phyloP scores from a whole-genome alignment of 108 stramenopile genomes.

The Pseudonitzschia delicatissima region DNA sequence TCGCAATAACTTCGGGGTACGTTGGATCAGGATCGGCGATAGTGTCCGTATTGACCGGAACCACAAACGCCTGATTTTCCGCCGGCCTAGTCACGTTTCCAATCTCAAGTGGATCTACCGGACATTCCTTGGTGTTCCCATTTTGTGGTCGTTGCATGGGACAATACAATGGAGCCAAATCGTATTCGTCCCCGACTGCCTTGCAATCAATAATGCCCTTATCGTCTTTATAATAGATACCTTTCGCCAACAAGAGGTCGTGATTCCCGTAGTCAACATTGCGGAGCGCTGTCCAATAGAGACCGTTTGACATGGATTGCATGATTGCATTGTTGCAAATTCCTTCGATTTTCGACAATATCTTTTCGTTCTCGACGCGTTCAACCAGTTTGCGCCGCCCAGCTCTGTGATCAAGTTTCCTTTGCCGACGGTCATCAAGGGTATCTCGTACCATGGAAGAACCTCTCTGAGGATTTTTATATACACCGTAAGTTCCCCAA shows the following conservation, averaged over 20 bases:
- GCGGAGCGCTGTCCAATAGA: slow-evolving; percentile 7
- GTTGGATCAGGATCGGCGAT: neutral
- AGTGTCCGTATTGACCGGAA: neutral
- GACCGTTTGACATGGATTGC: neutral
- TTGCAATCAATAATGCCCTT: neutral
- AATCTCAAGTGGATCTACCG: neutral
- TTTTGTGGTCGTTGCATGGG: neutral
- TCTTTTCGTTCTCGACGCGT: neutral
- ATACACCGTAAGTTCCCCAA: too few relatives aligned
- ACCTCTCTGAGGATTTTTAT: too few relatives aligned
- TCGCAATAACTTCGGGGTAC: neutral
- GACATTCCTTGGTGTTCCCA: neutral
- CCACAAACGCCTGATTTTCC: neutral
- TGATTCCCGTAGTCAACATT: neutral
- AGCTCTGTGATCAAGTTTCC: too few relatives aligned
- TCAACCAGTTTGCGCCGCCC: too few relatives aligned
- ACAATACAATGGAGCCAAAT: neutral
- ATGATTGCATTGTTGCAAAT: slow-evolving; percentile 7
- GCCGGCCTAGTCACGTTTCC: neutral
- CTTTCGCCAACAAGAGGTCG: neutral
- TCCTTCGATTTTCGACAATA: slow-evolving; percentile 1
- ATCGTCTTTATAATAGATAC: neutral
- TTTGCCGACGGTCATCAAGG: too few relatives aligned
- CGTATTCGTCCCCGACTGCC: neutral
- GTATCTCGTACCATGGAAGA: too few relatives aligned